phyloP scores from a whole-genome alignment of 2,329 filamentous ascomycete species.

The Phaeosphaeria sp. region DNA sequence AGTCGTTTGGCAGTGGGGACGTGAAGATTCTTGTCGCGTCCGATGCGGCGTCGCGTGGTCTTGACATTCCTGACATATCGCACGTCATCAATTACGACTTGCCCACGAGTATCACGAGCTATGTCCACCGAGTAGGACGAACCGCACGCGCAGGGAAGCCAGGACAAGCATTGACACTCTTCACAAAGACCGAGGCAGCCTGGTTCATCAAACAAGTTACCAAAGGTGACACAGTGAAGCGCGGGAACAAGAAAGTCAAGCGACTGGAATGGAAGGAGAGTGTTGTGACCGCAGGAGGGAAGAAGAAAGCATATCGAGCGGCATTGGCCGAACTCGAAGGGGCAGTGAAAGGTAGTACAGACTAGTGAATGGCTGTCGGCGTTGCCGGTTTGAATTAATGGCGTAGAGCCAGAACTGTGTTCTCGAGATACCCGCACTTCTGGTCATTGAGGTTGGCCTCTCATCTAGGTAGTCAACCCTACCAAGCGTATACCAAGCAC shows the following conservation, averaged over 20 bases:
- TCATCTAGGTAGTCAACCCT: not conserved
- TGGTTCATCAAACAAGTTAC: conserved; percentile 93
- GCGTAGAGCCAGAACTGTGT: not conserved
- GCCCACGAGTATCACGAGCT: conserved; percentile 78
- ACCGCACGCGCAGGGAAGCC: conserved; percentile 80
- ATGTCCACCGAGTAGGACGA: conserved; percentile 90
- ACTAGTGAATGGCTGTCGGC: conserved; percentile 3
- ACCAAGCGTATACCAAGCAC: not conserved
- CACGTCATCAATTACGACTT: conserved; percentile 96
- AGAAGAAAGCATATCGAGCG: conserved; percentile 52
- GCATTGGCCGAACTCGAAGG: conserved; percentile 69
- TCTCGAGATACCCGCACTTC: not conserved
- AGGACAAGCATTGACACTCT: conserved; percentile 85
- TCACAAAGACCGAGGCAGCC: conserved; percentile 79
- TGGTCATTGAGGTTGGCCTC: not conserved
- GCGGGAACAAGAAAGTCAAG: conserved; percentile 53
- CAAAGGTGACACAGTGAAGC: conserved; percentile 59
- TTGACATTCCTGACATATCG: conserved; percentile 79
- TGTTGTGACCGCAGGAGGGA: conserved; percentile 47
- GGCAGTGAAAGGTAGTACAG: conserved; percentile 57
- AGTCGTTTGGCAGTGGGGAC: conserved; percentile 67
- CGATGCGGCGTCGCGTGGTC: conserved; percentile 88
- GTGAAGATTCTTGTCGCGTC: conserved; percentile 84
- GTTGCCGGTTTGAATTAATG: not conserved
- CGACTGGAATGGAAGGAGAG: conserved; percentile 52